A percentile compares a stretch with the other conserved stretches of the same genome.
phyloP scores from a whole-genome alignment of 2,329 filamentous ascomycete genomes.

The Alternaria brassicae region DNA sequence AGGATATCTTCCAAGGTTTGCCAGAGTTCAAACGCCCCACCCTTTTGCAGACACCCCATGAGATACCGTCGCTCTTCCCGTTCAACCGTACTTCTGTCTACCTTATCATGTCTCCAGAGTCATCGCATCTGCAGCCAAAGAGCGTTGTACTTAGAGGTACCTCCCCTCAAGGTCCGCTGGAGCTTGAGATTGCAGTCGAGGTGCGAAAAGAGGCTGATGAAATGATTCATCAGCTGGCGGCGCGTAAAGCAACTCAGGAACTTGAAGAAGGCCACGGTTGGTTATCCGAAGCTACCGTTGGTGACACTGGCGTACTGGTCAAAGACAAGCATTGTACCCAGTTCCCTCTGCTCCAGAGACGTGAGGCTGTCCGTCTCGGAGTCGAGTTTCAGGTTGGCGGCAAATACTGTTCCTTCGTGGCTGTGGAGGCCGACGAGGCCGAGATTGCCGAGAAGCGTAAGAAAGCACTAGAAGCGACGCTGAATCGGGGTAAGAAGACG shows the following conservation, averaged over 20 bases:
- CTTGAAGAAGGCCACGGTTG: conserved; percentile 15
- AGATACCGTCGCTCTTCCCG: conserved; percentile 3
- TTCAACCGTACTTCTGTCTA: conserved; percentile 13
- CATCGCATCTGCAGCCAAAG: conserved; percentile 1
- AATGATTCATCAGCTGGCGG: conserved; percentile 15
- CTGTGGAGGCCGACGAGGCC: conserved; percentile 6
- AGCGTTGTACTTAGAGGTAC: conserved; percentile 5
- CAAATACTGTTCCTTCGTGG: conserved; percentile 8
- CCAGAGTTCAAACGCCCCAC: conserved; percentile 1
- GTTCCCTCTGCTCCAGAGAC: conserved; percentile 1
- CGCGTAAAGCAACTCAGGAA: conserved; percentile 7
- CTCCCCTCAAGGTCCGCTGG: conserved; percentile 8
- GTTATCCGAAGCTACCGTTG: neutral
- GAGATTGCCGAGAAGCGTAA: neutral
- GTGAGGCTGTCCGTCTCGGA: conserved; percentile 7
- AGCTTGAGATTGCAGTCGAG: conserved; percentile 6
- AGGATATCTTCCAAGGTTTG: neutral
- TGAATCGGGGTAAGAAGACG: neutral
- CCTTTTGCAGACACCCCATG: conserved; percentile 4
- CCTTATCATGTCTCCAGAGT: conserved; percentile 8
- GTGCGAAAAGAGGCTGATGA: conserved; percentile 4
- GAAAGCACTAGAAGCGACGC: neutral
- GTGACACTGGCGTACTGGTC: neutral
- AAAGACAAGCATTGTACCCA: neutral
- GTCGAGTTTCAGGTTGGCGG: conserved; percentile 10